Conservation (phyloP, 306 rosid species). For the Quercus rubra region DNA sequence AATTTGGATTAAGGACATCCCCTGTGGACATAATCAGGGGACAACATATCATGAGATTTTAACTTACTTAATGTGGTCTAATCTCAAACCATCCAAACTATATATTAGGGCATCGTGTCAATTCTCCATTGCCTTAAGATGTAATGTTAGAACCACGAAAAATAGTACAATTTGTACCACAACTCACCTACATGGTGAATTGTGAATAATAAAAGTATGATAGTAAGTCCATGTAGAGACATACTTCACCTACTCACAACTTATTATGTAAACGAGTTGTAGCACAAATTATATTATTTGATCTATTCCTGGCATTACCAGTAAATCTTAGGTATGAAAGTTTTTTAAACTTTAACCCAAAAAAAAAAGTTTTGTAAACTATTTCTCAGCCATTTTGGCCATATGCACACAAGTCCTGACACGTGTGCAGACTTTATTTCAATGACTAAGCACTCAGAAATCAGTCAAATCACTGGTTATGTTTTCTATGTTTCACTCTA, state of each 20-base stretch:
- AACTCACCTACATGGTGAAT: too few relatives aligned
- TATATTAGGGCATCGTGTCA: slow-evolving; percentile 23
- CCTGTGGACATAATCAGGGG: not conserved
- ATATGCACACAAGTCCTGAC: slow-evolving; percentile 12
- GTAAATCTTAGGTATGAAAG: slow-evolving; percentile 8
- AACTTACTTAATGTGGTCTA: slow-evolving; percentile 8
- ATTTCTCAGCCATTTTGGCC: slow-evolving; percentile 26
- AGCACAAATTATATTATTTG: too few relatives aligned
- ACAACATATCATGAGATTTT: not conserved
- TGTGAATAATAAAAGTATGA: too few relatives aligned
- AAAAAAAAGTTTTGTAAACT: slow-evolving; percentile 1
- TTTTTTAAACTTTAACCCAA: not conserved
- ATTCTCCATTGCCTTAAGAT: not conserved
- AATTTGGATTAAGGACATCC: not conserved
- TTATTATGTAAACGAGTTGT: accelerated
- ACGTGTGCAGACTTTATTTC: slow-evolving; percentile 2
- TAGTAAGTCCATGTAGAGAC: accelerated
- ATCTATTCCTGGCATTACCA: too few relatives aligned
- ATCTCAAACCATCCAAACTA: slow-evolving; percentile 10
- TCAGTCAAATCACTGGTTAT: not conserved
- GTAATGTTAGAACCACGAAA: too few relatives aligned
- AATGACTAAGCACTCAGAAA: not conserved
- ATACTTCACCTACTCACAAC: accelerated
- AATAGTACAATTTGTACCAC: too few relatives aligned
- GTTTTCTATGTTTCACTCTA: too few relatives aligned